Conservation (phyloP, 495 filamentous ascomycete species). For the Choiromyces venosus region DNA sequence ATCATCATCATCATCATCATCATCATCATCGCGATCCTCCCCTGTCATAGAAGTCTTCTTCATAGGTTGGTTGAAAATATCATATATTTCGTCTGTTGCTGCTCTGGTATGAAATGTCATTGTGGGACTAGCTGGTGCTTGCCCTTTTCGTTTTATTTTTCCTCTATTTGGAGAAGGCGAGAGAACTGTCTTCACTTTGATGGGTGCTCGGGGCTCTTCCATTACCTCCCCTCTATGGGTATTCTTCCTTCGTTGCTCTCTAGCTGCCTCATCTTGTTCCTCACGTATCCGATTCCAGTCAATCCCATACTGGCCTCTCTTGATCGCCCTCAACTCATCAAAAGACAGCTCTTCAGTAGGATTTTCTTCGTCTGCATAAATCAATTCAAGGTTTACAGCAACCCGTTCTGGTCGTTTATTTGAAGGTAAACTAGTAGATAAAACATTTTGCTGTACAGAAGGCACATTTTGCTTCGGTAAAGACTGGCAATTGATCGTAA, state of each 20-base stretch:
- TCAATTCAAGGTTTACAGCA: conserved; percentile 73
- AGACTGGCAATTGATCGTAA: conserved; percentile 29
- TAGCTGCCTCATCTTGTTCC: conserved; percentile 51
- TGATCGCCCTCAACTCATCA: conserved; percentile 79
- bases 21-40: conserved; percentile 43
- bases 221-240: conserved; percentile 19
- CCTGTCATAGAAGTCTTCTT: conserved; percentile 45
- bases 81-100: conserved; percentile 94
- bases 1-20: conserved; percentile 45
- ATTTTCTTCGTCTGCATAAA: conserved; percentile 58
- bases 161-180: conserved; percentile 41
- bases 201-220: conserved; percentile 33
- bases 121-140: conserved; percentile 53
- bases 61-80: conserved; percentile 88
- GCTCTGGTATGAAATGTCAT: conserved; percentile 96
- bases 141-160: conserved; percentile 38
- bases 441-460: conserved; percentile 8
- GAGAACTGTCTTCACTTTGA: conserved; percentile 40
- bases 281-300: conserved; percentile 57
- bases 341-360: conserved; percentile 50
- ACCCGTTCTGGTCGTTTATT: conserved; percentile 58
- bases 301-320: conserved; percentile 68
- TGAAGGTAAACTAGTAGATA: conserved; percentile 8
- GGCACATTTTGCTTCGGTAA: conserved; percentile 15
- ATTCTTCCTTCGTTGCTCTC: conserved; percentile 65